phyloP scores from a whole-genome alignment of 2,329 filamentous ascomycete species.

The Neocucurbitaria cava region DNA sequence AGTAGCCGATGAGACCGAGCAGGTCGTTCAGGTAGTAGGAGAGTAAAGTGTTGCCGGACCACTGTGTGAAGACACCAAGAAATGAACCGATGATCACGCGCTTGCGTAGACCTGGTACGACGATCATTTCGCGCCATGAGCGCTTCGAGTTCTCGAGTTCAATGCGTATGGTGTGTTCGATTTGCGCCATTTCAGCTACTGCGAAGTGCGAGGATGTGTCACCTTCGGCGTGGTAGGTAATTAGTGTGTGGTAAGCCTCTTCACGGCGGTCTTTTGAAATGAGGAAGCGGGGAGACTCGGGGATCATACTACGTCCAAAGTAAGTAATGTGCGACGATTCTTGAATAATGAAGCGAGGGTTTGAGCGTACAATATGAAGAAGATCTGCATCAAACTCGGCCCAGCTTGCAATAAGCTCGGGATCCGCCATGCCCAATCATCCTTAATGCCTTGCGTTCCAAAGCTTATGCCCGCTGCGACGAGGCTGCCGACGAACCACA shows the following conservation, averaged over 20 bases:
- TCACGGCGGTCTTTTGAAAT: slow-evolving; percentile 68
- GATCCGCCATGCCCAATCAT: slow-evolving; percentile 71
- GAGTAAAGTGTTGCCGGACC: slow-evolving; percentile 69
- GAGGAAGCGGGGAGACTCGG: slow-evolving; percentile 71
- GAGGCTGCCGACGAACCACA: slow-evolving; percentile 67
- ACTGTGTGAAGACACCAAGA: slow-evolving; percentile 71
- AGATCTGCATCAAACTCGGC: slow-evolving; percentile 67
- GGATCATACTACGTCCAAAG: slow-evolving; percentile 47
- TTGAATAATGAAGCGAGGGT: background rate
- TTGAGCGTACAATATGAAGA: slow-evolving; percentile 62
- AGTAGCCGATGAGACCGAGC: slow-evolving; percentile 67
- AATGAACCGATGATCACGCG: slow-evolving; percentile 67
- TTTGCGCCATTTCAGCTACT: slow-evolving; percentile 71
- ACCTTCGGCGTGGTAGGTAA: slow-evolving; percentile 70
- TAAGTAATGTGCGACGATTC: background rate
- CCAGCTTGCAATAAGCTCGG: slow-evolving; percentile 69
- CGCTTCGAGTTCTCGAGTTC: slow-evolving; percentile 60
- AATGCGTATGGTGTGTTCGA: slow-evolving; percentile 66
- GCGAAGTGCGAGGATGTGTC: slow-evolving; percentile 65
- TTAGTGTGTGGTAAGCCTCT: slow-evolving; percentile 66
- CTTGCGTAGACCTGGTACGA: slow-evolving; percentile 68
- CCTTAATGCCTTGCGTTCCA: slow-evolving; percentile 65
- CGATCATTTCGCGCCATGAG: slow-evolving; percentile 66
- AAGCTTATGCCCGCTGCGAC: slow-evolving; percentile 68
- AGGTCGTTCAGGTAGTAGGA: slow-evolving; percentile 68